Conservation (phyloP, 1,139 yeast genomes). For the Blastobotrys aristatus region DNA sequence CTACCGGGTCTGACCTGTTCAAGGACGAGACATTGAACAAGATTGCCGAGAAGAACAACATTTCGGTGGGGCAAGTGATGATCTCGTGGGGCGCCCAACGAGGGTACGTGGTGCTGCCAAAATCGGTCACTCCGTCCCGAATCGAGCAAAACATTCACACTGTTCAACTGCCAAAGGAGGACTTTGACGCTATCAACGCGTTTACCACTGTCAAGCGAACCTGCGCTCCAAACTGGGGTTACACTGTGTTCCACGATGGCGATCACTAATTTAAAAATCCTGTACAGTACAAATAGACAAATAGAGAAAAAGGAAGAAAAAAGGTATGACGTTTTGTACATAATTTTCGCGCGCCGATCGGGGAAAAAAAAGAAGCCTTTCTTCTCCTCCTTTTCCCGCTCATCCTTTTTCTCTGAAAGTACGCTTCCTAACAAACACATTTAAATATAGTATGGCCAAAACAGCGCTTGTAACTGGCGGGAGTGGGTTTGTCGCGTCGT, state of each 20-base stretch:
- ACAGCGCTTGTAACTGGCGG: constrained; percentile 7
- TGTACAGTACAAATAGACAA: background rate
- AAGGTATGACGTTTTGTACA: background rate
- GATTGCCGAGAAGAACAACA: constrained; percentile 51
- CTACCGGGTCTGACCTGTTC: constrained; percentile 24
- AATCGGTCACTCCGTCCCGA: constrained; percentile 56
- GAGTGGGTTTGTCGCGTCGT: constrained; percentile 4
- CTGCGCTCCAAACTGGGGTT: constrained; percentile 1
- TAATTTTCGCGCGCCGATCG: background rate
- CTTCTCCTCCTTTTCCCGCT: background rate
- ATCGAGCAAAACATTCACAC: constrained; percentile 46
- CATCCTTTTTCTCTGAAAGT: no score
- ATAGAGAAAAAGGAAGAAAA: background rate
- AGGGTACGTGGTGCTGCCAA: constrained; percentile 64
- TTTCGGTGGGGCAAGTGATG: constrained; percentile 56
- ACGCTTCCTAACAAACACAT: background rate
- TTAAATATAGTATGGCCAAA: background rate
- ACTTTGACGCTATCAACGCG: constrained; percentile 32
- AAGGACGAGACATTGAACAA: constrained; percentile 44
- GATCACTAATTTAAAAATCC: background rate
- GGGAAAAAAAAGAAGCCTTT: background rate
- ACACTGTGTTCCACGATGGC: constrained; percentile 3
- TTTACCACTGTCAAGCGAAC: constrained; percentile 1
- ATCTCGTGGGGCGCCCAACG: constrained; percentile 69
- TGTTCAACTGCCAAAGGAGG: constrained; percentile 3